Percentiles rank a stretch among this genome's conserved stretches.
These are phyloP conservation scores for Cutaneotrichosporon dermatis DNA, from an alignment of 1,284 basidiomycete genomes.

Conservation along the genomic window DNA sequence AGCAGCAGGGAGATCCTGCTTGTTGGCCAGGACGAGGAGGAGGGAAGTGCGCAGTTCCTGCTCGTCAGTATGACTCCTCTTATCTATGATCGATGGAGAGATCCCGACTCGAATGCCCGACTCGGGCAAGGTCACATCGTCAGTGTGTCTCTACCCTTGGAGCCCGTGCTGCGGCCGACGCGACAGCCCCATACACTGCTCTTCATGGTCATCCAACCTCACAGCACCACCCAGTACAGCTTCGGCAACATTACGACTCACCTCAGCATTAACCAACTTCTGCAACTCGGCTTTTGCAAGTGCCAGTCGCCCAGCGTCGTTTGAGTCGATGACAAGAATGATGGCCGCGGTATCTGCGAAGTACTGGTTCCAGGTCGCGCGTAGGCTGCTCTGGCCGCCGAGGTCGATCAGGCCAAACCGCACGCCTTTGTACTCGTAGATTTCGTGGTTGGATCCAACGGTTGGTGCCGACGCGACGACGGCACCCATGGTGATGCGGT, in stretches of 20 bases:
- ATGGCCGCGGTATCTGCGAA: conserved; percentile 50
- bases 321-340: conserved; percentile 54
- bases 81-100: background rate
- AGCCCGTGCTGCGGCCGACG: background rate
- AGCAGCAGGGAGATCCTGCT: conserved; percentile 51
- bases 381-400: conserved; percentile 51
- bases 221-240: too few relatives aligned
- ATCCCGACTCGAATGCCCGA: too few relatives aligned
- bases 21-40: conserved; percentile 53
- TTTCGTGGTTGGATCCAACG: conserved; percentile 50
- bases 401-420: conserved; percentile 53
- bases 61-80: background rate
- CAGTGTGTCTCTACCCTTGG: background rate
- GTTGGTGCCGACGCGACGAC: conserved; percentile 54
- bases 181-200: background rate
- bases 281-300: conserved; percentile 52
- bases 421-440: conserved; percentile 53
- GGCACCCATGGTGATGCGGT: conserved; percentile 54
- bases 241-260: conserved; percentile 17
- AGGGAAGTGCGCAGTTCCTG: conserved; percentile 48
- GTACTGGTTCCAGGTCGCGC: conserved; percentile 50
- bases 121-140: too few relatives aligned
- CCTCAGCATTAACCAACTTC: conserved; percentile 44
- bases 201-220: background rate
- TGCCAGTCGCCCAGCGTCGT: conserved; percentile 49